Percentiles rank a stretch among this genome's conserved stretches.
Evolutionary conservation across 768 basidiomycete genomes (phyloP).

Genomic region (Rhodotorula paludigena): DNA sequence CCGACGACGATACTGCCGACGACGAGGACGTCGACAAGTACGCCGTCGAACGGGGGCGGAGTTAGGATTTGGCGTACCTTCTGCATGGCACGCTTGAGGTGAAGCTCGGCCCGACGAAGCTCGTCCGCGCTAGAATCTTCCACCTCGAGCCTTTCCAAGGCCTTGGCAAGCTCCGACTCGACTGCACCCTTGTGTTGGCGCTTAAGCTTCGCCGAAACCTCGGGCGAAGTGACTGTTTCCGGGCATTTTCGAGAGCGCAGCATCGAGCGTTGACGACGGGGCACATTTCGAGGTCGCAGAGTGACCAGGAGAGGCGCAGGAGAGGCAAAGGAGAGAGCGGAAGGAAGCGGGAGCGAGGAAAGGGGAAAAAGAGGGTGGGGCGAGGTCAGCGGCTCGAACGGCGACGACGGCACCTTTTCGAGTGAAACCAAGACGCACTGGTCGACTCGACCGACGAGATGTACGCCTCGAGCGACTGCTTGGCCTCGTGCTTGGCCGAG

Average conservation of each 20-base stretch:
- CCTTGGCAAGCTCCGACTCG: slow-evolving; percentile 94
- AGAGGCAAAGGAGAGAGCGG: not conserved
- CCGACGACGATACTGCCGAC: no score
- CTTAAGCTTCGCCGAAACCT: slow-evolving; percentile 38
- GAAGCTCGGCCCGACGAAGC: slow-evolving; percentile 88
- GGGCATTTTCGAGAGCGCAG: not conserved
- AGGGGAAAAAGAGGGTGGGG: no score
- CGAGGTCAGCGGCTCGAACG: slow-evolving; percentile 65
- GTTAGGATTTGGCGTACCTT: slow-evolving; percentile 55
- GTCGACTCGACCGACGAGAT: slow-evolving; percentile 94
- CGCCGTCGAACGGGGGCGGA: no score
- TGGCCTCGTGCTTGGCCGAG: slow-evolving; percentile 94
- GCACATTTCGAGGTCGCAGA: no score
- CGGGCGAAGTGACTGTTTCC: not conserved
- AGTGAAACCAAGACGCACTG: not conserved
- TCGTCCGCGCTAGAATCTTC: slow-evolving; percentile 91
- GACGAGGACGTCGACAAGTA: no score
- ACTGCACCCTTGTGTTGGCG: slow-evolving; percentile 90
- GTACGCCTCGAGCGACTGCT: slow-evolving; percentile 95
- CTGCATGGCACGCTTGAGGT: slow-evolving; percentile 94
- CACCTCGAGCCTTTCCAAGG: slow-evolving; percentile 96
- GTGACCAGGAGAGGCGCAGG: no score
- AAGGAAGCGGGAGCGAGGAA: not conserved
- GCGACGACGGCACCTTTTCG: slow-evolving; percentile 89
- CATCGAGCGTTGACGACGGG: not conserved